Evolutionary conservation across 208 protist species (phyloP).

Genomic region (Leptomonas pyrrhocoris): DNA sequence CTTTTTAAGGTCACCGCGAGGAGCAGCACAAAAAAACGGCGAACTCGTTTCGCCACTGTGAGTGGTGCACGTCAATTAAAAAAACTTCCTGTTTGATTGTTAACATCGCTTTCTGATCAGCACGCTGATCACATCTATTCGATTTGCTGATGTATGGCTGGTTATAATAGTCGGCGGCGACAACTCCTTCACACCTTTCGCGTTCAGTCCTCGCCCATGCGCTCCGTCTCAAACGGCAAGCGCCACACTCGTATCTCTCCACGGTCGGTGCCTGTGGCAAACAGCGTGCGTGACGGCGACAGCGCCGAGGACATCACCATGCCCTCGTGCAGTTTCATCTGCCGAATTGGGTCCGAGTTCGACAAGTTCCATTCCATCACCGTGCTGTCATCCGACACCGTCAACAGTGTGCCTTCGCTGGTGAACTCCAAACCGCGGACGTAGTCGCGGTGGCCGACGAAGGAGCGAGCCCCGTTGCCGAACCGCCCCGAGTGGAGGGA

Average conservation of each 20-base stretch:
- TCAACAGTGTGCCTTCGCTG: slow-evolving; percentile 57
- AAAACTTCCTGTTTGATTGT: too few relatives aligned
- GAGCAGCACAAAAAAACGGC: too few relatives aligned
- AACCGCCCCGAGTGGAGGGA: slow-evolving; percentile 44
- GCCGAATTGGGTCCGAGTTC: slow-evolving; percentile 50
- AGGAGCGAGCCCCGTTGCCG: slow-evolving; percentile 50
- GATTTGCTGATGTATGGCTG: too few relatives aligned
- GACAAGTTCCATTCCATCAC: slow-evolving; percentile 72
- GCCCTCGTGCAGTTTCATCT: slow-evolving; percentile 80
- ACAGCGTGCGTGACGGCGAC: slow-evolving; percentile 38
- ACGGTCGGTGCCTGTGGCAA: slow-evolving; percentile 78
- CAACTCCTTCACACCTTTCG: background rate
- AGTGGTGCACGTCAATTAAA: too few relatives aligned
- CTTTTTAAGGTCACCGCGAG: too few relatives aligned
- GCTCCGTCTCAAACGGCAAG: slow-evolving; percentile 73
- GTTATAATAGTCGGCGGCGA: background rate
- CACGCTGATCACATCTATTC: too few relatives aligned
- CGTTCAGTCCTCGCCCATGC: slow-evolving; percentile 23
- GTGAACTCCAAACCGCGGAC: slow-evolving; percentile 82
- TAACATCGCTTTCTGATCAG: too few relatives aligned
- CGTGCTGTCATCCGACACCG: slow-evolving; percentile 82
- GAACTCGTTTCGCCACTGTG: too few relatives aligned
- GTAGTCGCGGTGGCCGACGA: slow-evolving; percentile 78
- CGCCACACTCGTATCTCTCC: slow-evolving; percentile 79
- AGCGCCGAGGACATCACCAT: slow-evolving; percentile 79